Evolutionary conservation across 495 filamentous ascomycete species (phyloP).

Genomic region (Penicillium cosmopolitanum): DNA sequence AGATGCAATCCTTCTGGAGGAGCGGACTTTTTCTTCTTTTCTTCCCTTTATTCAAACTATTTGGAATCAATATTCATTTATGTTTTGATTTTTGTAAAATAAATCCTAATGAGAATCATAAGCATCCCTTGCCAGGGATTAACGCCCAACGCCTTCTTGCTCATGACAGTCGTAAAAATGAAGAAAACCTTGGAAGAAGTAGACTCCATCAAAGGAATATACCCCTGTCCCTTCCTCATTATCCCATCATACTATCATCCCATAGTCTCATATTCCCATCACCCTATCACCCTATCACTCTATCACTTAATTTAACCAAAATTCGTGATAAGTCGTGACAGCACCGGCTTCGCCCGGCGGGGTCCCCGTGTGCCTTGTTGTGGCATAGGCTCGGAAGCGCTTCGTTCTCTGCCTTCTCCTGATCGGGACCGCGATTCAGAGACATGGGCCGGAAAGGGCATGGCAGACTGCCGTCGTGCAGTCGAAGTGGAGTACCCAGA

Average conservation of each 20-base stretch:
- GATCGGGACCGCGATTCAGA: slow-evolving; percentile 9
- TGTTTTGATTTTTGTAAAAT: neutral
- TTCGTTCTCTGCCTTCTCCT: slow-evolving; percentile 26
- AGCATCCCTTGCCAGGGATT: neutral
- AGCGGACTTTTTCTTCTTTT: neutral
- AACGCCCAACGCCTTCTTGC: slow-evolving; percentile 17
- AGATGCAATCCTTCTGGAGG: neutral
- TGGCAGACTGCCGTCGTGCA: slow-evolving; percentile 17
- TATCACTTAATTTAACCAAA: slow-evolving; percentile 26
- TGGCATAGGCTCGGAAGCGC: slow-evolving; percentile 29
- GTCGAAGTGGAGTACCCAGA: neutral
- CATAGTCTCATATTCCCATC: neutral
- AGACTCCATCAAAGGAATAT: no score
- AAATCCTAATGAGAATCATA: neutral
- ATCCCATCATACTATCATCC: neutral
- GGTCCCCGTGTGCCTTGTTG: slow-evolving; percentile 15
- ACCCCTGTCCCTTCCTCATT: neutral
- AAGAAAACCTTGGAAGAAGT: neutral
- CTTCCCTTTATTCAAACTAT: neutral
- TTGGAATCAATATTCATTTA: neutral
- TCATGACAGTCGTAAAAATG: slow-evolving; percentile 16
- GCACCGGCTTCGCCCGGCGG: slow-evolving; percentile 40
- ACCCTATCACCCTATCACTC: neutral
- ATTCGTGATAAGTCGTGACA: slow-evolving; percentile 47
- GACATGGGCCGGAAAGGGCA: slow-evolving; percentile 13